Evolutionary conservation across 148 eudicot genomes (phyloP).

Genomic region (Rhododendron mucronatum): DNA sequence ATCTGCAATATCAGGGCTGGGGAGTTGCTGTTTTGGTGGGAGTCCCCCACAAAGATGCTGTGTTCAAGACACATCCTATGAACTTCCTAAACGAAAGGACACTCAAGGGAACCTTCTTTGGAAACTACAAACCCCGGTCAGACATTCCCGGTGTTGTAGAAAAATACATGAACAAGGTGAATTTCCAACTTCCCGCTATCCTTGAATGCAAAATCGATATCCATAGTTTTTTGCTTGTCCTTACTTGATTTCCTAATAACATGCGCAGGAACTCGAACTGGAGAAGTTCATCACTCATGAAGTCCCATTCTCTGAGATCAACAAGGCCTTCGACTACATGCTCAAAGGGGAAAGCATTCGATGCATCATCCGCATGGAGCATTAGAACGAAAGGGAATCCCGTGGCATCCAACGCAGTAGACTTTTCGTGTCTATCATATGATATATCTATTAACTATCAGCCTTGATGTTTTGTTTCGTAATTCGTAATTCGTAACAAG

Average conservation of each 20-base stretch:
- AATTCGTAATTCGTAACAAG: neutral
- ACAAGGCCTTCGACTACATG: constrained; percentile 59
- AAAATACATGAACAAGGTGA: constrained; percentile 35
- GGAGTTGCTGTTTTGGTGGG: constrained; percentile 84
- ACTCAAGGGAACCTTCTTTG: constrained; percentile 64
- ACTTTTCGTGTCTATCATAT: neutral
- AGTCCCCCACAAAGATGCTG: constrained; percentile 69
- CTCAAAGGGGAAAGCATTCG: constrained; percentile 30
- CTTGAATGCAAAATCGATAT: neutral
- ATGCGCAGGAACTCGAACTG: neutral
- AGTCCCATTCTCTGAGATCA: constrained; percentile 46
- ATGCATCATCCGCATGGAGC: constrained; percentile 21
- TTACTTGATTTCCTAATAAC: neutral
- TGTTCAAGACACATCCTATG: neutral
- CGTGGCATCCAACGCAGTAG: neutral
- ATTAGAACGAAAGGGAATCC: neutral
- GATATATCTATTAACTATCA: neutral
- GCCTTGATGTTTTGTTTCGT: neutral
- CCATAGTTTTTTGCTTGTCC: neutral
- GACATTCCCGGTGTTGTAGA: constrained; percentile 69
- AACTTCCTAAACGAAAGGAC: neutral
- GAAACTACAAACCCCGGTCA: constrained; percentile 70
- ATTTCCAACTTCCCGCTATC: constrained; percentile 19
- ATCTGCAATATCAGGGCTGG: constrained; percentile 55
- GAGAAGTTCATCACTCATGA: neutral